These are phyloP conservation scores for Aspergillus oerlinghausenensis DNA, from an alignment of 2,329 filamentous ascomycete species.

Conservation along the genomic window DNA sequence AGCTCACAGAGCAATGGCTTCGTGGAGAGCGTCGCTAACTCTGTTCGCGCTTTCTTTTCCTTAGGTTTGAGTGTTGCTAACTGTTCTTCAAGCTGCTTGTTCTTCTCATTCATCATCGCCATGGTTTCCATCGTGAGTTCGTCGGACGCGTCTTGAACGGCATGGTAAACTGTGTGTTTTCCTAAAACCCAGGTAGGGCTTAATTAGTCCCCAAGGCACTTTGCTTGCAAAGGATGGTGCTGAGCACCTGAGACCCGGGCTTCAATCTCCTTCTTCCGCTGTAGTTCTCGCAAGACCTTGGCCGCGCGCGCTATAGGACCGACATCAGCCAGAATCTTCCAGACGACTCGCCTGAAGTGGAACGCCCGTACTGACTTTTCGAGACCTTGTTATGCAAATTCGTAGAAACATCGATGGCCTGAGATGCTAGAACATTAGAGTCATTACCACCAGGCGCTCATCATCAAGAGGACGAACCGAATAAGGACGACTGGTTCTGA, in stretches of 20 bases:
- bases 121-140: slow-evolving; percentile 47
- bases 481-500: slow-evolving; percentile 46
- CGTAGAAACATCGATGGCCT: slow-evolving; percentile 55
- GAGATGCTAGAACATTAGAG: background rate
- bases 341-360: slow-evolving; percentile 7
- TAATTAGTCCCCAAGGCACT: background rate
- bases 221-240: background rate
- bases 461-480: slow-evolving; percentile 37
- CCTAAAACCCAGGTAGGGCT: slow-evolving; percentile 35
- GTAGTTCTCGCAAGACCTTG: slow-evolving; percentile 60
- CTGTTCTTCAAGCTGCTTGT: slow-evolving; percentile 42
- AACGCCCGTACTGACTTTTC: slow-evolving; percentile 41
- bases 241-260: slow-evolving; percentile 50
- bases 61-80: slow-evolving; percentile 42
- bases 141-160: slow-evolving; percentile 48
- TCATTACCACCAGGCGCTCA: background rate
- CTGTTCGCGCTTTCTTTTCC: slow-evolving; percentile 47
- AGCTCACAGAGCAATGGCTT: slow-evolving; percentile 51
- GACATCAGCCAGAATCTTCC: background rate
- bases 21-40: slow-evolving; percentile 44
- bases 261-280: slow-evolving; percentile 56
- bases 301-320: slow-evolving; percentile 47
- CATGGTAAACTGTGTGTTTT: slow-evolving; percentile 60
- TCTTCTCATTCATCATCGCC: slow-evolving; percentile 46
- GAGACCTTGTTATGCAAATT: slow-evolving; percentile 59